Evolutionary conservation across 371 early-diverging fungal species (phyloP).

Genomic region (Circinella minor): DNA sequence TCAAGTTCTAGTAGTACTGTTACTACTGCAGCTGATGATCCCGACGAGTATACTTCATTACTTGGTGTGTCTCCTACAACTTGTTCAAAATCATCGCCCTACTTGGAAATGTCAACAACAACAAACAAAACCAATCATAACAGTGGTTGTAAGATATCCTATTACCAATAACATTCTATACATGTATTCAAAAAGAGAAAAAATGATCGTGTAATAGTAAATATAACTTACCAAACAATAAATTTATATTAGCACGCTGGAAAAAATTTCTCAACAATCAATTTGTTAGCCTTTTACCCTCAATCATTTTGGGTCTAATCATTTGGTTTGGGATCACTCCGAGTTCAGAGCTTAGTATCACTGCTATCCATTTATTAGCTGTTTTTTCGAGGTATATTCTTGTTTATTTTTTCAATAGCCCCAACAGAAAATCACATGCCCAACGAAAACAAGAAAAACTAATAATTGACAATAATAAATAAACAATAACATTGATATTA

Average conservation of each 20-base stretch:
- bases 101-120: too few relatives aligned
- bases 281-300: conserved; percentile 28
- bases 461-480: neutral
- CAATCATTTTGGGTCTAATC: conserved; percentile 31
- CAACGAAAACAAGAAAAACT: neutral
- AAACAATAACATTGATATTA: conserved; percentile 15
- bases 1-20: neutral
- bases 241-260: neutral
- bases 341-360: conserved; percentile 38
- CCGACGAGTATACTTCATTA: conserved; percentile 12
- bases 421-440: neutral
- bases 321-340: conserved; percentile 51
- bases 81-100: too few relatives aligned
- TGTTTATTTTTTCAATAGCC: neutral
- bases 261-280: conserved; percentile 8
- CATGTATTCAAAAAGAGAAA: too few relatives aligned
- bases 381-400: conserved; percentile 50
- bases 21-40: neutral
- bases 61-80: neutral
- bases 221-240: too few relatives aligned
- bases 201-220: too few relatives aligned
- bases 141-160: too few relatives aligned
- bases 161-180: too few relatives aligned
- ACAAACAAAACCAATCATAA: too few relatives aligned
- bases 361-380: conserved; percentile 49